Base-by-base conservation (phyloP, 108 stramenopile species). In the Seminavis robusta region DNA sequence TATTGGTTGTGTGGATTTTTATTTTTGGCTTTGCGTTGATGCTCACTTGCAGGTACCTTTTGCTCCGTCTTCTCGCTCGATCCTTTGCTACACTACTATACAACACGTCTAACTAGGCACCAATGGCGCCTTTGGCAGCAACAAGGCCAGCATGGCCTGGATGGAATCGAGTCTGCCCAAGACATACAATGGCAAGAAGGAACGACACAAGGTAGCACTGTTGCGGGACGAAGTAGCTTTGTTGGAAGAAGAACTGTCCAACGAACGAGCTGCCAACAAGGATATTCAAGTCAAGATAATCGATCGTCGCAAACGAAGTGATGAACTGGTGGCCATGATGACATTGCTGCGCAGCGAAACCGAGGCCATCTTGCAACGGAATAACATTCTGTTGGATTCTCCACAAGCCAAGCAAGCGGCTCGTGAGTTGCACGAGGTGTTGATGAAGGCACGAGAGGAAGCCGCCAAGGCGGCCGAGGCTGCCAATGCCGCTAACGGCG, bases 251-350 rank as follows among this genome's bases (percentile, higher is more conserved):
- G 88, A 87, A 57, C 43, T 90, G 37, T 58, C 73, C 0, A 57
- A 66, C 26, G 87, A 94, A 62, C 60, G 62, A 46, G 33, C 31
- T 26, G 20, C 54, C 24, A 92, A 87, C 54, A 69, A 53, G 13
- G 71, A 80, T 21, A 65, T 86, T 30, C 83, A 82, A 48, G 60
- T 52, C 21, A 65, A 88, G 51, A 76, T 77, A 36, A 74, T 77
- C 30, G 47, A 56, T 1, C 49, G 66, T 26, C 71, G 85, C 31
- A 72, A 64, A 28, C 41, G 59, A 11, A 76, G 69, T 45, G 85
- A 92, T 55, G 77, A 86, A 52, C 77, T 89, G 83, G 77, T 78
- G 19, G 64, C 84, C 33, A 79, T 86, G 73, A 86, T 95, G 79
- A 65, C 82, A 41, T 38, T 95, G 30, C 32, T 92, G 49, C 76